Evolutionary conservation across 2,329 filamentous ascomycete genomes (phyloP).

Genomic region (Rasamsonia emersonii): DNA sequence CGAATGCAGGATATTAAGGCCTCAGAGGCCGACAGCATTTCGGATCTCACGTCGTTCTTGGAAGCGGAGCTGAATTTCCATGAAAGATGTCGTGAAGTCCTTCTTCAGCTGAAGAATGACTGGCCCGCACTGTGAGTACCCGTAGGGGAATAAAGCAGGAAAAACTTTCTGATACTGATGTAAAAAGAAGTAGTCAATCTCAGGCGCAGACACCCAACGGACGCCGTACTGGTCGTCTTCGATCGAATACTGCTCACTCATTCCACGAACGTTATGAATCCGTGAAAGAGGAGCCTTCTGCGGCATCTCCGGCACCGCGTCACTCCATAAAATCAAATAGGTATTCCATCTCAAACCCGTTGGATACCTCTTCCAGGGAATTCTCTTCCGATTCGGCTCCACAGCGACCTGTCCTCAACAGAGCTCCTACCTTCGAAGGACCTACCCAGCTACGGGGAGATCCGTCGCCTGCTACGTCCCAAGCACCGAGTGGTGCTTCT

Average conservation of each 20-base stretch:
- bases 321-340: conserved; percentile 44
- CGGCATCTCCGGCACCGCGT: conserved; percentile 39
- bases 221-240: conserved; percentile 44
- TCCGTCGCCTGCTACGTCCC: conserved; percentile 38
- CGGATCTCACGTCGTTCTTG: conserved; percentile 70
- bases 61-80: conserved; percentile 87
- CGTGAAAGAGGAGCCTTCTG: conserved; percentile 47
- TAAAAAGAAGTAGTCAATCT: conserved; percentile 14
- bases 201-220: conserved; percentile 18
- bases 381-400: conserved; percentile 33
- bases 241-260: conserved; percentile 57
- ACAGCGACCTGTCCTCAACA: conserved; percentile 40
- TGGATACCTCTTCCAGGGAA: conserved; percentile 31
- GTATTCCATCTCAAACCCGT: conserved; percentile 26
- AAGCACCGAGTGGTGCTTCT: conserved; percentile 43
- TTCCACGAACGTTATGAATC: conserved; percentile 52
- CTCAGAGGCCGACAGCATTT: conserved; percentile 72
- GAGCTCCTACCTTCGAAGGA: conserved; percentile 52
- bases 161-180: conserved; percentile 9
- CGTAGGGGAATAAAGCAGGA: conserved; percentile 1
- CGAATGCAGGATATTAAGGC: conserved; percentile 97
- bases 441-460: conserved; percentile 46
- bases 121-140: conserved; percentile 54
- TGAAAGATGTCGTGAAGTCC: conserved; percentile 78
- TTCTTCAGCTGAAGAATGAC: conserved; percentile 59